A percentile compares a stretch with the other conserved stretches of the same genome.
Conservation (phyloP, 306 rosid species). For the Trichosanthes cucumerina region DNA sequence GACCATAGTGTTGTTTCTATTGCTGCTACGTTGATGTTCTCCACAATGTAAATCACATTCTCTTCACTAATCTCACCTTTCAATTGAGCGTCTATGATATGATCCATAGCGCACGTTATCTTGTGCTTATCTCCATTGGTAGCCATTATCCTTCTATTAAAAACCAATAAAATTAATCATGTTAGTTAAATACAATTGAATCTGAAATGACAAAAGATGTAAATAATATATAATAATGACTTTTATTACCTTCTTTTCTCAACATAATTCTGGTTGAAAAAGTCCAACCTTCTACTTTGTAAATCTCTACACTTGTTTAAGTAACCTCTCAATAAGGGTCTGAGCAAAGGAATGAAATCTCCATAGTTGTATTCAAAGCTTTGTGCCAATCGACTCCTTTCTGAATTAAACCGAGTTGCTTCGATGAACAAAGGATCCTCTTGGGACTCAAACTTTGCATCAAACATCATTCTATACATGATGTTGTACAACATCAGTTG, state of each 20-base stretch:
- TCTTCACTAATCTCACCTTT: conserved; percentile 74
- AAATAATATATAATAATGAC: conserved; percentile 14
- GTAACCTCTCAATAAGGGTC: conserved; percentile 66
- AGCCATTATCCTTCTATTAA: conserved; percentile 46
- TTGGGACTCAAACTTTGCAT: conserved; percentile 61
- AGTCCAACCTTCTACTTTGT: conserved; percentile 50
- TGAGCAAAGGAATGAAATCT: conserved; percentile 52
- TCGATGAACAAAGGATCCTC: conserved; percentile 72
- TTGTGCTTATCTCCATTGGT: conserved; percentile 53
- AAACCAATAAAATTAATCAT: background rate
- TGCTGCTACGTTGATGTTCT: conserved; percentile 69
- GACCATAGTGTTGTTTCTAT: conserved; percentile 85
- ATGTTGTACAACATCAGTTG: conserved; percentile 65
- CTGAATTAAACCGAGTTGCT: conserved; percentile 54
- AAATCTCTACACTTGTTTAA: conserved; percentile 65
- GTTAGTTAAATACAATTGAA: background rate
- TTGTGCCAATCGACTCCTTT: conserved; percentile 73
- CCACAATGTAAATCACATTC: conserved; percentile 69
- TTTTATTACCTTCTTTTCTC: conserved; percentile 46
- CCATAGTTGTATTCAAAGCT: conserved; percentile 38
- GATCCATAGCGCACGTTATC: conserved; percentile 74
- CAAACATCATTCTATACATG: conserved; percentile 85
- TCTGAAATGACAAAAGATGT: background rate
- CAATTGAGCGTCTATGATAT: conserved; percentile 61
- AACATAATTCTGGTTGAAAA: conserved; percentile 51